Base-by-base conservation (phyloP, 148 eudicot species). In the Pouteria glomerata region DNA sequence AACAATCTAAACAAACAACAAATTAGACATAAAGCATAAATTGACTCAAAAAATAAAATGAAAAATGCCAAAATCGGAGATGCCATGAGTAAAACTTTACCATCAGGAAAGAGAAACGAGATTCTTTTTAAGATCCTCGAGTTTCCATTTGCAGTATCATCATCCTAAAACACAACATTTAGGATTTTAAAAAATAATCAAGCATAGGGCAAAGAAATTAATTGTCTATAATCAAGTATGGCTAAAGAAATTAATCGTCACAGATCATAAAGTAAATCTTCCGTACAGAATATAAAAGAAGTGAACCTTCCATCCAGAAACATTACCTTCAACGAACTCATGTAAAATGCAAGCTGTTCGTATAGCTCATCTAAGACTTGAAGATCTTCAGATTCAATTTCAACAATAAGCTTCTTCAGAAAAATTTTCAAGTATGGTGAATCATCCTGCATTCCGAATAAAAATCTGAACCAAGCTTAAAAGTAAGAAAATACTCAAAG, bases 341-440 rank as follows among this genome's bases (percentile, higher is more conserved):
- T 85, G 79, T 80, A 91, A 78, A 62, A 81, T 18, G 90, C 85
- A 71, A 84, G 88, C 19, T 77, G 82, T 71, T 89, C 93, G 70
- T 95, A 95, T 73, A 89, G 75, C 74, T 88, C 90, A 79, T 89
- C 98, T 82, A 95, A 67, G 56, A 91, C 93, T 52, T 51, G 78
- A 21, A 71, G 83, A 39, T 85, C 86, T 59, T 75, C 78, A 21
- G 88, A 82, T 74, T 95, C 98, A 65, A 95, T 77, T 85, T 86
- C 98, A 63, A 69, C 55, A 55, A 95, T 95, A n/a, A 95, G 73
- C 77, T 86, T 91, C 82, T 95, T 95, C 37, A 91, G 70, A 60
- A 89, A 83, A 69, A 37, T 80, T 75, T 83, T 87, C 77, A 91
- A 30, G 79, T 84, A 91, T 53, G 85, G 90, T 34, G 57, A 74